These are phyloP conservation scores for Paramecium tetraurelia DNA, from an alignment of 73 alveolate genomes.

Conservation along the genomic window DNA sequence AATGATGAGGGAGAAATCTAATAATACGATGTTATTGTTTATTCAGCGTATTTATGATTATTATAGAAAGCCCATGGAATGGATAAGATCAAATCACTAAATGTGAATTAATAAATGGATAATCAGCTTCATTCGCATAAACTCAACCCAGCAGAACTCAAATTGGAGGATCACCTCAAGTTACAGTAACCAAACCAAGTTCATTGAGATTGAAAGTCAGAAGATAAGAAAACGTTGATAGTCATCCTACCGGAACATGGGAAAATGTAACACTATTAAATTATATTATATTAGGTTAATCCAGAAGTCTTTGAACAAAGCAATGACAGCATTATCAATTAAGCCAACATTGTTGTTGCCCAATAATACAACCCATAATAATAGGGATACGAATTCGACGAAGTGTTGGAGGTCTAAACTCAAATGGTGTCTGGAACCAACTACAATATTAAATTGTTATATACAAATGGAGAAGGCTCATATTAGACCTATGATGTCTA, in stretches of 20 bases:
- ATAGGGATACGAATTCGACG: not conserved
- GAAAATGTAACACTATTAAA: not conserved
- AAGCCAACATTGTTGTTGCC: not conserved
- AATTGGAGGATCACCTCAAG: not conserved
- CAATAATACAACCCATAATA: not conserved
- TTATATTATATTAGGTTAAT: not conserved
- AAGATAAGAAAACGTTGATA: not conserved
- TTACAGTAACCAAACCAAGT: not conserved
- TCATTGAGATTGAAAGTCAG: not conserved
- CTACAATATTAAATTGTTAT: not conserved
- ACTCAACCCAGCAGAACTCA: not conserved
- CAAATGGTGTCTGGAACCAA: slow-evolving; percentile 14
- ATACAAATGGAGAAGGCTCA: not conserved
- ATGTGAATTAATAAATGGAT: not conserved
- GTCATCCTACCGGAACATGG: not conserved
- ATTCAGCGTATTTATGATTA: not conserved
- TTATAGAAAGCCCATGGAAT: not conserved
- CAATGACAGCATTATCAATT: not conserved
- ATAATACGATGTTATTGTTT: not conserved
- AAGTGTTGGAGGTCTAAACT: slow-evolving; percentile 1
- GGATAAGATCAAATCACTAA: not conserved
- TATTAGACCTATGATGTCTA: not conserved
- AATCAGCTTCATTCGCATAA: not conserved
- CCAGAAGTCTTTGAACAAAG: not conserved
- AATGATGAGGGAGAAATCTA: not conserved